Evolutionary conservation across 2,329 filamentous ascomycete genomes (phyloP).

Genomic region (Aspergillus caelatus): DNA sequence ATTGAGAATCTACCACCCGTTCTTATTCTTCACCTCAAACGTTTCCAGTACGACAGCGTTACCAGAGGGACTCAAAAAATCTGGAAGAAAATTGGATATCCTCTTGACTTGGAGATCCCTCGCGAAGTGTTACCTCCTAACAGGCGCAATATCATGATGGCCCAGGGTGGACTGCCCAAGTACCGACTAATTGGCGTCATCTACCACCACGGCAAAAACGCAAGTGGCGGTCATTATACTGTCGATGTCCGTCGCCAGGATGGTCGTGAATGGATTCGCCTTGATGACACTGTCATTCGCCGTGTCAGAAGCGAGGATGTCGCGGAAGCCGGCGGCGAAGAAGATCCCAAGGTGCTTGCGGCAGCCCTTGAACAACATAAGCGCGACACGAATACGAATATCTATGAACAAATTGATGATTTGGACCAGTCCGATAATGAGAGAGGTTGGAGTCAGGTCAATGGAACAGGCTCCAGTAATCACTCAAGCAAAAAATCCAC

Average conservation of each 20-base stretch:
- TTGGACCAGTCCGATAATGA: conserved; percentile 67
- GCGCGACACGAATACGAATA: conserved; percentile 63
- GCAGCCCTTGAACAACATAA: conserved; percentile 69
- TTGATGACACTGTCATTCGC: conserved; percentile 90
- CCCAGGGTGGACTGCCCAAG: conserved; percentile 72
- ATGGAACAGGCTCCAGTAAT: conserved; percentile 53
- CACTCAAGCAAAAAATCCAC: conserved; percentile 71
- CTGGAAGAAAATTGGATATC: conserved; percentile 97
- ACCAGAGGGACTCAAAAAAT: conserved; percentile 89
- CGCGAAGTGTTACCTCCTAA: conserved; percentile 82
- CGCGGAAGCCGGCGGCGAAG: conserved; percentile 79
- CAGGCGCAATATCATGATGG: conserved; percentile 66
- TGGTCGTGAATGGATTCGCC: conserved; percentile 90
- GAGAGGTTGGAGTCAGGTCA: conserved; percentile 81
- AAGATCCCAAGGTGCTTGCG: conserved; percentile 70
- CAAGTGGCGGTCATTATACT: conserved; percentile 94
- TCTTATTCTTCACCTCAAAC: conserved; percentile 91
- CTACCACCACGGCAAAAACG: conserved; percentile 97
- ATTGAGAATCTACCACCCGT: conserved; percentile 91
- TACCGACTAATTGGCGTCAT: conserved; percentile 89
- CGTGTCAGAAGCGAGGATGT: conserved; percentile 87
- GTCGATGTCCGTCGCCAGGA: conserved; percentile 96
- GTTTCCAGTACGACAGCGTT: conserved; percentile 90
- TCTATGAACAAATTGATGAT: conserved; percentile 69
- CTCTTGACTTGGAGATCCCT: conserved; percentile 90